Base-by-base conservation (phyloP, 1,139 yeast genomes). In the Scheffersomyces illinoinensis region DNA sequence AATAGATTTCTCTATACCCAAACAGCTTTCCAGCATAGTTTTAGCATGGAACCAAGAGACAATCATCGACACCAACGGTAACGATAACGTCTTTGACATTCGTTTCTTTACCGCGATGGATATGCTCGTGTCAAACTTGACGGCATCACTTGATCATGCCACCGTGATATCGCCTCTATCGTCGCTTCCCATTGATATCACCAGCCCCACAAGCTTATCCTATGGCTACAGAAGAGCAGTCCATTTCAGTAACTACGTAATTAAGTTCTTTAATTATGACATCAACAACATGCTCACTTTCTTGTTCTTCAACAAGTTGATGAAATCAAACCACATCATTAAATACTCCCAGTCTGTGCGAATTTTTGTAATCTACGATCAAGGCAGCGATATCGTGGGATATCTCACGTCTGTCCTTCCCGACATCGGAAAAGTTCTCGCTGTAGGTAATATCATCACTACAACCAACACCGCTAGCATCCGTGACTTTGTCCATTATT, bases 261-360 rank as follows among this genome's bases (percentile, higher is more conserved):
- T 74, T 56, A 68, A 69, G 51, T 62, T 66, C 54, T 59, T 78
- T 53, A 78, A 77, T 59, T 73, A 70, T 57, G 70, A 71, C 53
- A 55, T 64, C 33, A 61, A 59, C 49, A 57, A 60, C 50, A 55
- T 60, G 26, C 61, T 68, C 18, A 59, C 74, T 19, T 66, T 69
- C 17, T 62, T 76, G 20, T 76, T 72, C 57, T 72, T 86, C 24
- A 78, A 83, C 48, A 79, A 84, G 2, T 66, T 85, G 1, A 67
- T 71, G 50, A 78, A 79, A 57, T 74, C 78, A 12, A 85, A 87
- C 65, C 88, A 88, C 21, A 65, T 85, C 12, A 76, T 86, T 14
- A 74, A 75, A 56, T 72, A 78, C 52, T 88, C 89, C 0, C 72
- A 76, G 21, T 68, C 76, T 1, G 54, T 86, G 14, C 76, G 79